A percentile compares a stretch with the other conserved stretches of the same genome.
Conservation (phyloP, 169 alveolate species). For the Plasmodium blacklocki region DNA sequence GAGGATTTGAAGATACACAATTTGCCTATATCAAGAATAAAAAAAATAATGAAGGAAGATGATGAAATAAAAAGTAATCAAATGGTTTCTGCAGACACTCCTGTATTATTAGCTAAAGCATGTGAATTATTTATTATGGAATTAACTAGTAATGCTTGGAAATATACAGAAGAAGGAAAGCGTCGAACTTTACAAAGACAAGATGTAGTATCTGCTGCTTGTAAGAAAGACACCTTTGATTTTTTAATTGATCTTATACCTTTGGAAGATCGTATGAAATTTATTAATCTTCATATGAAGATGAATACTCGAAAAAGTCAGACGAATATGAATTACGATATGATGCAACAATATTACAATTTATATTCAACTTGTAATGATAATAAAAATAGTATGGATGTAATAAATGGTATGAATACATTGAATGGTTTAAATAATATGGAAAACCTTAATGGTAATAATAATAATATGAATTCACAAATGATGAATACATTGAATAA, state of each 20-base stretch:
- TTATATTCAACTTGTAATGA: slow-evolving; percentile 7
- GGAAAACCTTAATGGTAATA: neutral
- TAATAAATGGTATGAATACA: neutral
- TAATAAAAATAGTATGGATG: slow-evolving; percentile 5
- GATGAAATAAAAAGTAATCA: slow-evolving; percentile 92
- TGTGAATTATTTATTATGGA: slow-evolving; percentile 97
- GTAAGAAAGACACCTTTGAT: slow-evolving; percentile 92
- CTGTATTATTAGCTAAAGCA: slow-evolving; percentile 96
- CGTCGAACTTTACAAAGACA: slow-evolving; percentile 93
- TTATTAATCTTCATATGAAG: slow-evolving; percentile 24
- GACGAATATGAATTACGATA: slow-evolving; percentile 22
- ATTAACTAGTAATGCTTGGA: slow-evolving; percentile 94
- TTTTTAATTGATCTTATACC: slow-evolving; percentile 89
- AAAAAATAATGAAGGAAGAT: slow-evolving; percentile 96
- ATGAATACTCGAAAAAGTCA: slow-evolving; percentile 19
- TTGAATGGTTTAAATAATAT: neutral
- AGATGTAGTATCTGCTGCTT: slow-evolving; percentile 88
- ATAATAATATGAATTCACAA: neutral
- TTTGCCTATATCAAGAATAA: slow-evolving; percentile 95
- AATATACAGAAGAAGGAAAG: slow-evolving; percentile 91
- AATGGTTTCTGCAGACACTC: slow-evolving; percentile 97
- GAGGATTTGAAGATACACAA: slow-evolving; percentile 77
- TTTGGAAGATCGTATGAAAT: slow-evolving; percentile 52
- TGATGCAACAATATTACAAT: slow-evolving; percentile 54
- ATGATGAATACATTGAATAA: neutral